Base-by-base conservation (phyloP, 2,329 filamentous ascomycete genomes). In the Venturia asperata region DNA sequence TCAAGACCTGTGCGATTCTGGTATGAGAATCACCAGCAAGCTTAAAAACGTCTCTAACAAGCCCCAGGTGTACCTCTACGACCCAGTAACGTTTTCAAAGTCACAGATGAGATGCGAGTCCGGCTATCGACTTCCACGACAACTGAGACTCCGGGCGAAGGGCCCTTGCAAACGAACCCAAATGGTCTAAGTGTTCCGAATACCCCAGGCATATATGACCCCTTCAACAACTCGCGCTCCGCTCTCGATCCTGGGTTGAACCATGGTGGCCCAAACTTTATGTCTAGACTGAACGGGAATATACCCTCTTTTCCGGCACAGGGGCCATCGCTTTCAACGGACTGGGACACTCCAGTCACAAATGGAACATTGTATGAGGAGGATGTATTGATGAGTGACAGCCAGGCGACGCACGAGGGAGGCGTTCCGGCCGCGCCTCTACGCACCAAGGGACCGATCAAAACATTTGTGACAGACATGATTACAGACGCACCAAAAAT, bases 71-170 rank as follows among this genome's bases (percentile, higher is more conserved):
- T 91, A 56, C 87, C 87, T 69, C 83, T 97, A 64, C 87, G 90
- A 65, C 86, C 94, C 11, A 84, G 87, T 34, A 96, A 95, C 71
- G 89, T 97, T 68, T 99, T 96, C 78, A 91, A 87, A 73, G 78
- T 89, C 70, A 91, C 83, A 19, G 78, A 83, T 27, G 87, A 89
- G 68, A 82, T 89, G 76, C 76, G 83, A 64, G 77, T 79, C 34
- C 75, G 81, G 61, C 74, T 85, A 55, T 74, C 72, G 68, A 68
- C 71, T 62, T 68, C 58, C 63, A 30, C 69, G 66, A 64, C 61
- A 37, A 45, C 24, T 39, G 58, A 47, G 7, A 37, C 52, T 47
- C 62, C 60, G 1, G 45, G 37, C n/a, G 60, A 60, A 60, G 65
- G 64, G 37, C 17, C 52, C 1, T 39, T 64, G 5, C 66, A 66